Evolutionary conservation across 2,329 filamentous ascomycete species (phyloP).

Genomic region (Hirsutella rhossiliensis): DNA sequence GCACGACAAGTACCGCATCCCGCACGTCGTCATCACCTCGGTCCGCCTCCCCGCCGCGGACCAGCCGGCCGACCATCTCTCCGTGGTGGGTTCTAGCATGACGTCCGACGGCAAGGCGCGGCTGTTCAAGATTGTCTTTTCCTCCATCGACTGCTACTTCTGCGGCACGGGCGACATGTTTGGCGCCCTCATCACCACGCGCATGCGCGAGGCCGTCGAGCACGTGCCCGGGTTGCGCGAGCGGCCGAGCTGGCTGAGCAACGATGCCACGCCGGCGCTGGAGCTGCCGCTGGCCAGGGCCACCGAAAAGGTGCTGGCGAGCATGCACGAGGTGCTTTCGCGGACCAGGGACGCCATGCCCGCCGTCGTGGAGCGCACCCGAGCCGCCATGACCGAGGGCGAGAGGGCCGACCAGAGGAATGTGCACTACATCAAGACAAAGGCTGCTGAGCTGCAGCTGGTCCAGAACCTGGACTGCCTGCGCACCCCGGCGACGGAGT

Average conservation of each 20-base stretch:
- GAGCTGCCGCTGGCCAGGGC: constrained; percentile 76
- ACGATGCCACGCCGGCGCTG: constrained; percentile 53
- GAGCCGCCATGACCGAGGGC: constrained; percentile 28
- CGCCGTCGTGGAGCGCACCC: constrained; percentile 31
- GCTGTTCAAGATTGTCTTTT: constrained; percentile 81
- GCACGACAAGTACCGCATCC: constrained; percentile 63
- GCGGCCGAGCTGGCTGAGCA: constrained; percentile 60
- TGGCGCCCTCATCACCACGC: constrained; percentile 76
- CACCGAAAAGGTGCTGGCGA: constrained; percentile 75
- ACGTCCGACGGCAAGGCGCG: constrained; percentile 52
- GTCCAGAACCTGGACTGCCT: constrained; percentile 63
- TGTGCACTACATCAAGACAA: constrained; percentile 57
- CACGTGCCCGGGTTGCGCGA: constrained; percentile 31
- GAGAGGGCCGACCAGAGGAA: constrained; percentile 39
- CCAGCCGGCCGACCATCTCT: constrained; percentile 41
- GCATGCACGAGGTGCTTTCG: constrained; percentile 77
- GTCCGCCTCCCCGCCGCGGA: constrained; percentile 53
- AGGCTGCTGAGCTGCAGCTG: constrained; percentile 80
- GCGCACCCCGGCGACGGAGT: constrained; percentile 50
- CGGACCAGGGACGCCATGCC: constrained; percentile 56
- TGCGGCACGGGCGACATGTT: constrained; percentile 98
- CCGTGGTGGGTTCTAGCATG: constrained; percentile 67
- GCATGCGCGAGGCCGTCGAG: constrained; percentile 71
- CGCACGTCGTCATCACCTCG: constrained; percentile 88
- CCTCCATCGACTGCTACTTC: constrained; percentile 85